Percentiles rank a stretch among this genome's conserved stretches.
These are phyloP conservation scores for Trichopus zeylanicus DNA, from an alignment of 116 monocot genomes.

Conservation along the genomic window DNA sequence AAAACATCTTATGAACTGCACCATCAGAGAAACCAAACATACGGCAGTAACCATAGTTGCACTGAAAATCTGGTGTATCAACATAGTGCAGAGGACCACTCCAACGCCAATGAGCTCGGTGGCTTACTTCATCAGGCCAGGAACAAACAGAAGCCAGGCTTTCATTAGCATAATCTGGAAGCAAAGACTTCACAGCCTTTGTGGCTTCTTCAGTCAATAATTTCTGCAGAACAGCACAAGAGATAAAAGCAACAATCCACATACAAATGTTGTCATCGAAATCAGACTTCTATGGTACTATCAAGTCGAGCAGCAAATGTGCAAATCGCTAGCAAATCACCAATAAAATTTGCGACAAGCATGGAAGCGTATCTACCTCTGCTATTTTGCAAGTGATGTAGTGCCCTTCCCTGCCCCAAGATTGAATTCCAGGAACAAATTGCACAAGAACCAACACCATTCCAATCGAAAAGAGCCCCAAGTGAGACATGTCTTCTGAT, in stretches of 20 bases:
- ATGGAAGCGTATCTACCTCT: conserved; percentile 14
- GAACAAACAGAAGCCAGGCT: conserved; percentile 31
- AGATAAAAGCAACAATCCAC: too few species aligned
- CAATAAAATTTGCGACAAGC: neutral
- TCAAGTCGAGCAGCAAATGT: too few species aligned
- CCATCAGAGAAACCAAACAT: neutral
- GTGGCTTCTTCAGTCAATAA: conserved; percentile 20
- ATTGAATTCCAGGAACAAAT: conserved; percentile 11
- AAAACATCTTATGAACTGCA: too few species aligned
- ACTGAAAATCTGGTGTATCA: conserved; percentile 43
- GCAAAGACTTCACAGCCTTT: conserved; percentile 18
- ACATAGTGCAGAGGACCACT: conserved; percentile 27
- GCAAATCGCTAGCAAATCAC: neutral
- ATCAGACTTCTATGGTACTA: too few species aligned
- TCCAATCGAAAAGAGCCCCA: neutral
- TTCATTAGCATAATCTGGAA: conserved; percentile 30
- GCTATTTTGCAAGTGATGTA: conserved; percentile 33
- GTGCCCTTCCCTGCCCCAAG: conserved; percentile 42
- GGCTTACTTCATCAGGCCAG: conserved; percentile 32
- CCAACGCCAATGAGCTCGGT: conserved; percentile 18
- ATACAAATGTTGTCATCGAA: too few species aligned
- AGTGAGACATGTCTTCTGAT: neutral
- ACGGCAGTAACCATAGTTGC: conserved; percentile 37
- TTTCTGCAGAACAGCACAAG: conserved; percentile 9
- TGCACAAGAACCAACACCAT: conserved; percentile 8